phyloP scores from a whole-genome alignment of 768 basidiomycete genomes.

The Termitomyces titanicus region DNA sequence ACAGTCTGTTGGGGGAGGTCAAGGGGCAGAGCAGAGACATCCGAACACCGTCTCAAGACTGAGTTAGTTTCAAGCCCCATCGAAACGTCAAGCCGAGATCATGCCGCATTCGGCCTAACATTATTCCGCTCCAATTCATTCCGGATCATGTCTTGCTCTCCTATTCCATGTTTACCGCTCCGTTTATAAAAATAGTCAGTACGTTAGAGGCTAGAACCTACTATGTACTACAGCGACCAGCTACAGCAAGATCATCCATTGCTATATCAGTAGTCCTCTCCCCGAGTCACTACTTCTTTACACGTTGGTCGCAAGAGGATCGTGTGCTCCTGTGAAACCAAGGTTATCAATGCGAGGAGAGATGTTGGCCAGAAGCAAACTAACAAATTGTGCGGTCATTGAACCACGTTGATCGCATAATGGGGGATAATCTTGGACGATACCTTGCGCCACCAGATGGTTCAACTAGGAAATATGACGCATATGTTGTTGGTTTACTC shows the following conservation, averaged over 20 bases:
- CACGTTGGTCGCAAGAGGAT: slow-evolving; percentile 80
- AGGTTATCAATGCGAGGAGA: not conserved
- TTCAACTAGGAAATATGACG: slow-evolving; percentile 56
- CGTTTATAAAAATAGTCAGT: not conserved
- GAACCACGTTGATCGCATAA: slow-evolving; percentile 79
- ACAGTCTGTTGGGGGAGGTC: not conserved
- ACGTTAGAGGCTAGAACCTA: not conserved
- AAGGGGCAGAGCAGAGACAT: slow-evolving; percentile 12
- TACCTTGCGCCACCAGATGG: slow-evolving; percentile 81
- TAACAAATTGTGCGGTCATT: slow-evolving; percentile 93
- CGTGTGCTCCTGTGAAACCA: slow-evolving; percentile 66
- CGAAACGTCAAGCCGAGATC: not conserved
- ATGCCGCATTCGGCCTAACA: not conserved
- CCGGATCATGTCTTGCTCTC: not conserved
- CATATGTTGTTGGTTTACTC: not conserved
- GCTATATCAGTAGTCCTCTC: slow-evolving; percentile 65
- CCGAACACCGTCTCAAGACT: not conserved
- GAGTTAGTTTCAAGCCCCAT: not conserved
- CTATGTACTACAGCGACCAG: too few species aligned
- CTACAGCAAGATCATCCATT: not conserved
- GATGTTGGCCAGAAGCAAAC: slow-evolving; percentile 21
- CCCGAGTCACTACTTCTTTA: slow-evolving; percentile 82
- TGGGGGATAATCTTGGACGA: slow-evolving; percentile 92
- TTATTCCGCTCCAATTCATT: slow-evolving; percentile 1
- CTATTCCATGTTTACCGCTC: not conserved